Evolutionary conservation across 176 grass and related monocot genomes (phyloP), one percentile per base, ranked within the genome.

Genomic region (Musa itinerans): DNA sequence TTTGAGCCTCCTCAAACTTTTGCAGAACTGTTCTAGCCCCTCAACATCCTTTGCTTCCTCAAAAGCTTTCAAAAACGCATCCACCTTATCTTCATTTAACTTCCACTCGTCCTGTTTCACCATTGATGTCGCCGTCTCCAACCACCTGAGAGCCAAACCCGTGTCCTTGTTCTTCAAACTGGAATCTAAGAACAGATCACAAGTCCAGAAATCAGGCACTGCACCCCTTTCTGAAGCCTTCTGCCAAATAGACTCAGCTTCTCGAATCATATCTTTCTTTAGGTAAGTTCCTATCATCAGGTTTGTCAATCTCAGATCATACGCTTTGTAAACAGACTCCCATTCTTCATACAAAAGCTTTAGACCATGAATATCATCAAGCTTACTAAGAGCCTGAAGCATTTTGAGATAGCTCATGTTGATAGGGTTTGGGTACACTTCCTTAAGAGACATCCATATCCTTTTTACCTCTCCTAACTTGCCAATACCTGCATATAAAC

Each of bases 271-370:
- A 75, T 51, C 65, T 53, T 76, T 73, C 76, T 74, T 88, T 54
- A 89, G 68, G 83, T 92, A 84, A 53, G 65, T 81, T 24, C 76
- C 76, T 19, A 87, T 86, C 85, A 89, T 82, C 74, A 80, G 48
- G 70, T 96, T 96, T 71, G 85, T 78, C 52, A 96, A 73, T 57
- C 59, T 92, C 50, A 83, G 15, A 61, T 89, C 80, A 81, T 86
- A 89, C 21, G 0, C 82, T 82, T 78, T 70, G 75, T 63, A 64
- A 55, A 65, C 82, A 75, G 81, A 86, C 68, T 92, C 84, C 92
- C 92, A 96, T 24, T 92, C 85, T 75, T 82, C 66, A 74, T 85
- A 96, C 48, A 89, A 80, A 67, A 82, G 83, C 74, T 82, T 87
- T 78, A 89, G 63, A 20, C 54, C 65, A 75, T 87, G 64, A 9